Conservation (phyloP, 2,329 filamentous ascomycete species). For the Pyrenochaeta sp. region DNA sequence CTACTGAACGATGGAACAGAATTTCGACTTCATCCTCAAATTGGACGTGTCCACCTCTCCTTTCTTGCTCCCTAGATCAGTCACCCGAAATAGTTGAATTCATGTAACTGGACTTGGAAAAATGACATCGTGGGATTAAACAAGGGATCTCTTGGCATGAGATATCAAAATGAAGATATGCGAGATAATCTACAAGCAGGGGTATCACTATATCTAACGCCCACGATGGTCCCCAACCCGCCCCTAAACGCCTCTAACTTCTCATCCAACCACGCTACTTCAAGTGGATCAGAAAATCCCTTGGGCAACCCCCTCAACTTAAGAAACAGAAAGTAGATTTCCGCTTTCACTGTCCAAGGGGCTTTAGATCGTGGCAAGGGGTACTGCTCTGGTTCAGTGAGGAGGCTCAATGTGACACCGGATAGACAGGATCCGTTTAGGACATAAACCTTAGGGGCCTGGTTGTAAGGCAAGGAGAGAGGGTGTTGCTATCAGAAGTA, state of each 20-base stretch:
- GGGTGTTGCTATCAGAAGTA: neutral
- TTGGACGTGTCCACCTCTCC: too few species aligned
- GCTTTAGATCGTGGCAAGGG: constrained; percentile 33
- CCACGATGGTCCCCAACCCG: constrained; percentile 37
- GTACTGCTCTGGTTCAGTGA: constrained; percentile 16
- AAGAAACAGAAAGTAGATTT: constrained; percentile 38
- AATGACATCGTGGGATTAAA: too few species aligned
- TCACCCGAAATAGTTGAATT: too few species aligned
- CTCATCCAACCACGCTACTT: constrained; percentile 26
- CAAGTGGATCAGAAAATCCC: constrained; percentile 37
- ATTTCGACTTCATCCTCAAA: neutral
- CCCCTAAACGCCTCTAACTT: constrained; percentile 34
- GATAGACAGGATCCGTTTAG: too few species aligned
- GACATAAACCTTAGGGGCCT: neutral
- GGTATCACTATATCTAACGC: constrained; percentile 42
- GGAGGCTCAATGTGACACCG: neutral
- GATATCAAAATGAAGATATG: neutral
- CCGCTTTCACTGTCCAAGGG: constrained; percentile 37
- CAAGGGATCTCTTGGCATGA: neutral
- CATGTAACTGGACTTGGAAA: too few species aligned
- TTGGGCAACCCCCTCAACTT: constrained; percentile 31
- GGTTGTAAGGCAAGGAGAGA: neutral
- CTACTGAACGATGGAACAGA: neutral
- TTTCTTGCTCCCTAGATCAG: too few species aligned
- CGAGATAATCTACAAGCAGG: constrained; percentile 38